Conservation (phyloP, 305 asterid genomes). For the Solanum hybrid region DNA sequence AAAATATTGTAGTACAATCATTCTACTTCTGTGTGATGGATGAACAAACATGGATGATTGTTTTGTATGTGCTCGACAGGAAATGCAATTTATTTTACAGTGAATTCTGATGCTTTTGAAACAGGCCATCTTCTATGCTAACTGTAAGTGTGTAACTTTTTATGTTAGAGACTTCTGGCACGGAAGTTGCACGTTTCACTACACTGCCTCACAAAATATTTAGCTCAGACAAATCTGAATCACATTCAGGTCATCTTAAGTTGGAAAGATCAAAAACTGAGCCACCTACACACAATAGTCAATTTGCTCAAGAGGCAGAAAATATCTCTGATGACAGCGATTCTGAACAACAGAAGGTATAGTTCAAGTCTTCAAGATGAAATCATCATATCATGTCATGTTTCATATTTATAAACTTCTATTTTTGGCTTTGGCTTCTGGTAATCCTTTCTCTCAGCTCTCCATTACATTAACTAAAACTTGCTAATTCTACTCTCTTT, state of each 20-base stretch:
- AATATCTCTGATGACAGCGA: slow-evolving; percentile 62
- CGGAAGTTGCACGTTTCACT: slow-evolving; percentile 30
- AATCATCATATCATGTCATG: background rate
- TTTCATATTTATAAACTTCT: background rate
- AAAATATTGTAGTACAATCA: background rate
- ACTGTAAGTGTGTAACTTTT: slow-evolving; percentile 16
- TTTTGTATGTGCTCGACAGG: background rate
- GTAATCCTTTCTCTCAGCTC: background rate
- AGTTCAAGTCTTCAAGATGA: background rate
- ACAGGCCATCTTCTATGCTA: background rate
- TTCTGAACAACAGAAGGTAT: slow-evolving; percentile 74
- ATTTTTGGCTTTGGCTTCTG: background rate
- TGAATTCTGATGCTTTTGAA: background rate
- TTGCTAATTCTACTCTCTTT: background rate
- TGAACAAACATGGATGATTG: background rate
- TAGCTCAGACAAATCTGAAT: slow-evolving; percentile 31
- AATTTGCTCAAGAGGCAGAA: slow-evolving; percentile 57
- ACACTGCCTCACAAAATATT: slow-evolving; percentile 37
- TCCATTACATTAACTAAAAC: background rate
- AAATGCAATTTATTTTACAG: background rate
- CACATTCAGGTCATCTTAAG: slow-evolving; percentile 20
- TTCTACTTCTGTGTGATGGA: background rate
- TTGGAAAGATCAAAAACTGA: slow-evolving; percentile 63
- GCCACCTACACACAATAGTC: slow-evolving; percentile 41
- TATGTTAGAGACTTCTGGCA: slow-evolving; percentile 40